Conservation (phyloP, 805 yeast species). For the Candida xyloterini region DNA sequence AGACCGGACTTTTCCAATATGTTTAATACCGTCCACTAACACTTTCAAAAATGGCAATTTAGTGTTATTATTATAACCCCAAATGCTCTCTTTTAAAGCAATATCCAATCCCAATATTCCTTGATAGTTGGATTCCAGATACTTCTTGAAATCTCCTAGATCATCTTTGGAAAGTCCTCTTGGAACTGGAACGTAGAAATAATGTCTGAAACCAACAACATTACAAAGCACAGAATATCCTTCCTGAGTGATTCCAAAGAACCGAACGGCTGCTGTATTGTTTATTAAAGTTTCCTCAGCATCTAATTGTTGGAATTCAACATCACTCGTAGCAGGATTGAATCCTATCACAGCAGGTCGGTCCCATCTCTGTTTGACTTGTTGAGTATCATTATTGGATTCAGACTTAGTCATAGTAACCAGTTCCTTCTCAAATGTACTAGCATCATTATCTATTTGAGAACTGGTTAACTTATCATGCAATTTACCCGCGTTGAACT, state of each 20-base stretch:
- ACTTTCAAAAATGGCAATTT: slow-evolving; percentile 79
- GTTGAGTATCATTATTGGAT: slow-evolving; percentile 14
- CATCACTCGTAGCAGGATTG: slow-evolving; percentile 46
- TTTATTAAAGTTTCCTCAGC: slow-evolving; percentile 77
- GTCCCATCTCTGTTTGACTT: slow-evolving; percentile 38
- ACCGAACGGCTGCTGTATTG: slow-evolving; percentile 64
- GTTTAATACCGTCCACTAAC: slow-evolving; percentile 60
- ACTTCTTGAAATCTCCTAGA: slow-evolving; percentile 42
- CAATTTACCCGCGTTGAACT: slow-evolving; percentile 23
- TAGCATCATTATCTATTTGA: slow-evolving; percentile 37
- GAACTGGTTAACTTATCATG: slow-evolving; percentile 29
- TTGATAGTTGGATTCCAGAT: slow-evolving; percentile 47
- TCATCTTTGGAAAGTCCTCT: slow-evolving; percentile 62
- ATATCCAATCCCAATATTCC: slow-evolving; percentile 69
- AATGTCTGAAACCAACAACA: slow-evolving; percentile 85
- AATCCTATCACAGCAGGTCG: slow-evolving; percentile 59
- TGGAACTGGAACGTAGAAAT: slow-evolving; percentile 90
- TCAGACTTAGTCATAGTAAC: slow-evolving; percentile 38
- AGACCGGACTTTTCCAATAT: slow-evolving; percentile 65
- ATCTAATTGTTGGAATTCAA: slow-evolving; percentile 87
- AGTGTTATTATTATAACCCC: slow-evolving; percentile 86
- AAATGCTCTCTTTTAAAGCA: slow-evolving; percentile 73
- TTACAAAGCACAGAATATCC: slow-evolving; percentile 91
- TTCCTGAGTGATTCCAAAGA: slow-evolving; percentile 87
- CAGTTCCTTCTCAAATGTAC: slow-evolving; percentile 53